phyloP scores from a whole-genome alignment of 768 basidiomycete genomes.

The Dioszegia aurantiaca region DNA sequence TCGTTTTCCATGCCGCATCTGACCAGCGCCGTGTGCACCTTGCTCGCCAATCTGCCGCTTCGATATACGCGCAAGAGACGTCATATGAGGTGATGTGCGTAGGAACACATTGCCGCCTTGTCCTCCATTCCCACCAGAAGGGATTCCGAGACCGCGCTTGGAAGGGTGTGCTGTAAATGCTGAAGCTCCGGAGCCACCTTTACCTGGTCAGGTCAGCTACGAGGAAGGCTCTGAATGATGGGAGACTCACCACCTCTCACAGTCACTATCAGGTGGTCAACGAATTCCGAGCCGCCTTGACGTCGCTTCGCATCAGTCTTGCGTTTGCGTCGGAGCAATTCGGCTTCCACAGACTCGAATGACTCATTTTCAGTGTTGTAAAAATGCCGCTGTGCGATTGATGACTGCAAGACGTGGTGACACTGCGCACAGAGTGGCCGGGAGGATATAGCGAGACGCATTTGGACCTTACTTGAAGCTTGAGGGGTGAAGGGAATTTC shows the following conservation, averaged over 20 bases:
- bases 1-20: conserved; percentile 78
- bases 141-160: conserved; percentile 79
- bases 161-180: conserved; percentile 77
- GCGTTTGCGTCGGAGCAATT: conserved; percentile 32
- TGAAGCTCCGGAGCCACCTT: conserved; percentile 84
- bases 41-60: conserved; percentile 65
- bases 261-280: conserved; percentile 77
- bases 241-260: conserved; percentile 64
- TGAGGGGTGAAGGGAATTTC: too few relatives aligned
- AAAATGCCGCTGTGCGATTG: not conserved
- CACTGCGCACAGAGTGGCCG: not conserved
- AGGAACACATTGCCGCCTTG: conserved; percentile 84
- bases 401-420: not conserved
- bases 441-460: not conserved
- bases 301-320: conserved; percentile 47
- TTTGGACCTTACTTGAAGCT: too few relatives aligned
- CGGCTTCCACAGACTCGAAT: conserved; percentile 16
- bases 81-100: conserved; percentile 70
- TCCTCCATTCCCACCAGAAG: conserved; percentile 91
- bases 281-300: conserved; percentile 66
- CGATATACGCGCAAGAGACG: conserved; percentile 70
- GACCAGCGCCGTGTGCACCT: conserved; percentile 74
- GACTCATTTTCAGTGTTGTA: not conserved
- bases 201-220: conserved; percentile 57
- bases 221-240: conserved; percentile 1